These are phyloP conservation scores for Suillus brevipes DNA, from an alignment of 768 basidiomycete genomes.

Conservation along the genomic window DNA sequence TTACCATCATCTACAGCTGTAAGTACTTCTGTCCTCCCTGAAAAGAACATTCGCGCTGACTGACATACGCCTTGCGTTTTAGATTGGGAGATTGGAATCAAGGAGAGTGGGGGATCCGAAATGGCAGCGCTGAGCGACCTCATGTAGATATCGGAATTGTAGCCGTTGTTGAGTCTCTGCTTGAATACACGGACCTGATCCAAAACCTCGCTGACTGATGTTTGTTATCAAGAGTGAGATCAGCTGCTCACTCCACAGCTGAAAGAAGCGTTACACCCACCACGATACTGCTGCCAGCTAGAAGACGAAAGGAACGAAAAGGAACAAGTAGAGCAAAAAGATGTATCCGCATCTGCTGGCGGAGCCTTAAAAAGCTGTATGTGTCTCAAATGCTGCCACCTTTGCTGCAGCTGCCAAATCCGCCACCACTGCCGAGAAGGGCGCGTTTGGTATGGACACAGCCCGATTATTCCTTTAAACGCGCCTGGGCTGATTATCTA, in stretches of 20 bases:
- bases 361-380: too few species aligned
- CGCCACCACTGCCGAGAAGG: too few species aligned
- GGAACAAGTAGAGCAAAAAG: too few species aligned
- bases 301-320: constrained; percentile 12
- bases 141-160: constrained; percentile 40
- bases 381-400: too few species aligned
- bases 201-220: background rate
- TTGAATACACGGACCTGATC: background rate
- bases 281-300: constrained; percentile 24
- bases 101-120: constrained; percentile 81
- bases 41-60: background rate
- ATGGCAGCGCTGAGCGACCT: constrained; percentile 80
- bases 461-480: constrained; percentile 47
- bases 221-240: constrained; percentile 1
- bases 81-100: constrained; percentile 93
- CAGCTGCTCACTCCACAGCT: constrained; percentile 12
- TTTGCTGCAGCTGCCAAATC: too few species aligned
- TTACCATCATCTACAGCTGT: constrained; percentile 93
- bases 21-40: constrained; percentile 1
- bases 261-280: constrained; percentile 26
- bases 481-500: constrained; percentile 75
- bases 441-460: too few species aligned
- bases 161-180: background rate
- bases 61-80: constrained; percentile 1
- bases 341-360: too few species aligned